Evolutionary conservation across 2,329 filamentous ascomycete genomes (phyloP).

Genomic region (Talaromyces rugulosus): DNA sequence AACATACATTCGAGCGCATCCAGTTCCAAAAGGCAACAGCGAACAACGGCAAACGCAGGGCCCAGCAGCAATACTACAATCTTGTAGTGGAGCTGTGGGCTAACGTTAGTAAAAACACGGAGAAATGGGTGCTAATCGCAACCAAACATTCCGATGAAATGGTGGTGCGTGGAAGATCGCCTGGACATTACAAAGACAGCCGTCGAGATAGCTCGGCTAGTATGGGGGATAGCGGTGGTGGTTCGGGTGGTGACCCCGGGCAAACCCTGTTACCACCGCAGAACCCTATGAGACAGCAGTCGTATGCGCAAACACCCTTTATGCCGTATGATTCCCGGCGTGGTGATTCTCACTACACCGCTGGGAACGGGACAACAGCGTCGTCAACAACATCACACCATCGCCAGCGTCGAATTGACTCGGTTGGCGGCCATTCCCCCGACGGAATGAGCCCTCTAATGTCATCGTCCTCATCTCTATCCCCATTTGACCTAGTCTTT

Average conservation of each 20-base stretch:
- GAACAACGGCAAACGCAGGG: constrained; percentile 87
- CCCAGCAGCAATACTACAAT: constrained; percentile 89
- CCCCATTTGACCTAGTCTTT: constrained; percentile 23
- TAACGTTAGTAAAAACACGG: constrained; percentile 46
- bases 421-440: not conserved
- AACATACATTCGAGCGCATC: constrained; percentile 77
- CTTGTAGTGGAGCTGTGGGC: constrained; percentile 81
- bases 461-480: not conserved
- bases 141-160: constrained; percentile 71
- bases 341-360: not conserved
- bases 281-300: not conserved
- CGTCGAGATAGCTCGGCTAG: constrained; percentile 65
- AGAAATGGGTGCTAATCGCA: constrained; percentile 67
- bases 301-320: not conserved
- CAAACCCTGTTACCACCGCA: not conserved
- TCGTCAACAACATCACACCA: not conserved
- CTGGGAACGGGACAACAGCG: not conserved
- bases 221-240: constrained; percentile 61
- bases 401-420: not conserved
- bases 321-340: not conserved
- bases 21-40: constrained; percentile 93
- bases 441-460: not conserved
- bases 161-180: constrained; percentile 80
- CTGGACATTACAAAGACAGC: constrained; percentile 73
- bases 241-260: not conserved